Evolutionary conservation across 2,329 filamentous ascomycete species (phyloP).

Genomic region (Magnaporthiopsis rhizophila): DNA sequence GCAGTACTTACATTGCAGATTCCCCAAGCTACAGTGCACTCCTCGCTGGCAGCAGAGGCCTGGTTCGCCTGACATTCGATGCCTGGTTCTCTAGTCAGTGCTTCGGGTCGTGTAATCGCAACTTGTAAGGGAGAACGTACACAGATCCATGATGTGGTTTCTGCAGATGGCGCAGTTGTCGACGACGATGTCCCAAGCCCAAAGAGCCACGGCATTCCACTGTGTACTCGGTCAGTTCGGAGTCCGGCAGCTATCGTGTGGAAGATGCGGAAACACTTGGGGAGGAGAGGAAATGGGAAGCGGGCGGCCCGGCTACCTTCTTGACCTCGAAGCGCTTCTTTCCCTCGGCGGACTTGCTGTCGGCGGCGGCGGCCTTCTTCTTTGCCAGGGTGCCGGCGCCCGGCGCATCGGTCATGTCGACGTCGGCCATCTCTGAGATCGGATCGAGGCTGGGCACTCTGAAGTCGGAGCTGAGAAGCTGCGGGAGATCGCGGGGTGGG

Average conservation of each 20-base stretch:
- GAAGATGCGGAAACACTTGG: slow-evolving; percentile 3
- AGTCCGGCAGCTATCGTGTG: not conserved
- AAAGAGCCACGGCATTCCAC: slow-evolving; percentile 98
- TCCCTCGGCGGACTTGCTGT: slow-evolving; percentile 48
- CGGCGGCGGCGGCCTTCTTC: slow-evolving; percentile 31
- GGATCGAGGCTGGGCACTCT: slow-evolving; percentile 4
- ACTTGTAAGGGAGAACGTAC: slow-evolving; percentile 32
- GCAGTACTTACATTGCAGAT: slow-evolving; percentile 84
- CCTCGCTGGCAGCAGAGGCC: slow-evolving; percentile 91
- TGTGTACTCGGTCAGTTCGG: slow-evolving; percentile 28
- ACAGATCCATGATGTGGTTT: slow-evolving; percentile 99
- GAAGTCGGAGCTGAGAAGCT: not conserved
- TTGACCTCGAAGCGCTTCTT: slow-evolving; percentile 99
- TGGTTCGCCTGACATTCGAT: slow-evolving; percentile 99
- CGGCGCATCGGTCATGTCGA: slow-evolving; percentile 90
- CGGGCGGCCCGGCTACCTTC: slow-evolving; percentile 55
- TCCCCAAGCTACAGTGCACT: slow-evolving; percentile 98
- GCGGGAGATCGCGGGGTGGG: not conserved
- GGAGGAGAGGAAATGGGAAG: not conserved
- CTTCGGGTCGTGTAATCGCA: not conserved
- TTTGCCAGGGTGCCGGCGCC: slow-evolving; percentile 44
- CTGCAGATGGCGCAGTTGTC: slow-evolving; percentile 99
- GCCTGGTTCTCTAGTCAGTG: slow-evolving; percentile 40
- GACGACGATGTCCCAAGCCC: slow-evolving; percentile 99
- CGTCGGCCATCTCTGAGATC: slow-evolving; percentile 67